Conservation (phyloP, 139 green algal genomes). For the Gonium pectorale region DNA sequence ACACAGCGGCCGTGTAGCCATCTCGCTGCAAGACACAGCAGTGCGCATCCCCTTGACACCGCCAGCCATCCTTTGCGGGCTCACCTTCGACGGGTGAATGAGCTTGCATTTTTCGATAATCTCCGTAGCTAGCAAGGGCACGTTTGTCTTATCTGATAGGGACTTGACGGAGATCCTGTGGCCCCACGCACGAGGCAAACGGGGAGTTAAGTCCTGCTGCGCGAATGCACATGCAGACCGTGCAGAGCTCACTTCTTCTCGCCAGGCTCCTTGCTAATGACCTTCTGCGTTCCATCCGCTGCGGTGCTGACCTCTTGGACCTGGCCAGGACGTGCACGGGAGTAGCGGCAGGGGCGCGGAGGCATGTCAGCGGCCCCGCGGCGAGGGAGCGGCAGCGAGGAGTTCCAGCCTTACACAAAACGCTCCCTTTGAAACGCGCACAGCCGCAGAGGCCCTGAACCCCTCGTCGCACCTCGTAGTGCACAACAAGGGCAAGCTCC, state of each 20-base stretch:
- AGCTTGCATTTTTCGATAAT: conserved; percentile 86
- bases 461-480: conserved; percentile 65
- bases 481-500: conserved; percentile 64
- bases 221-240: conserved; percentile 4
- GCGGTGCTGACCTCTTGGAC: conserved; percentile 21
- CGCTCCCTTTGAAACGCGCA: too few relatives aligned
- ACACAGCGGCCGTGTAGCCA: too few relatives aligned
- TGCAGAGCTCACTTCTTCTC: conserved; percentile 61
- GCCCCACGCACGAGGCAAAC: background rate
- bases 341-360: background rate
- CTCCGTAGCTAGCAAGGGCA: conserved; percentile 71
- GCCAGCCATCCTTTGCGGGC: background rate
- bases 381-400: too few relatives aligned
- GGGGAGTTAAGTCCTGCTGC: too few relatives aligned
- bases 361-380: conserved; percentile 1
- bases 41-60: background rate
- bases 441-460: too few relatives aligned
- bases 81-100: conserved; percentile 79
- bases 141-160: conserved; percentile 64
- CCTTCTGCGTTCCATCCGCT: conserved; percentile 51
- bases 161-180: conserved; percentile 76
- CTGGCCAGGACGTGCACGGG: conserved; percentile 1
- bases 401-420: too few relatives aligned
- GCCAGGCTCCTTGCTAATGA: conserved; percentile 52
- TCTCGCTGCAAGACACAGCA: background rate